Evolutionary conservation across 73 alveolate genomes (phyloP), one percentile per base, ranked within the genome.

Genomic region (Uronychia setigera): DNA sequence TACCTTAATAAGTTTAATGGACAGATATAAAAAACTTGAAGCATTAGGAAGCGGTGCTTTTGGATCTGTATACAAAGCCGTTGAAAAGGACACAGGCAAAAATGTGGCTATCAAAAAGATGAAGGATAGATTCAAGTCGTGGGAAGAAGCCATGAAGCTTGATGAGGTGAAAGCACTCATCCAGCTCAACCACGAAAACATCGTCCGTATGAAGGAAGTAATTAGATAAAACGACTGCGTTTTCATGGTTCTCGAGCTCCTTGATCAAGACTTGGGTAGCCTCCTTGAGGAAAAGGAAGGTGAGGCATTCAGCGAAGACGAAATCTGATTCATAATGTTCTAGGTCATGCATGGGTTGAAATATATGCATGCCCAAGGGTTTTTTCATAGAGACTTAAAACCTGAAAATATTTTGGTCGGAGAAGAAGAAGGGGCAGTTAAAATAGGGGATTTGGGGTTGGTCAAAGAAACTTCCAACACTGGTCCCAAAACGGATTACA

Each of bases 251-350:
- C 95, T 98, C 83, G 99, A 95, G 91, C 91, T 84, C 79, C 83
- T 95, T 92, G 99, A 97, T 98, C 58, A 92, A 97, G 74, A 98
- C 99, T 26, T 81, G 99, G 83, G 98, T 99, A 19, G 67, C n/a
- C 5, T 46, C 19, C 5, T 46, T 46, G 67, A 46, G n/a, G n/a
- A 46, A 5, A 46, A 84, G 84, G 33, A 76, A 76, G n/a, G 29
- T 1, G 78, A 32, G 29, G 74, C 82, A 1, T 84, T 95, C 33
- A 92, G 98, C 9, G 99, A 98, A 87, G 85, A 86, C 83, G 96
- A 95, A 93, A 92, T 98, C 0, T 85, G 98, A 33, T 84, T 92
- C 87, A 90, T 98, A 74, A 94, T 98, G 80, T 94, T 80, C 60
- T 95, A 98, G 86, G 94, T 95, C 26, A 94, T 97, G 32, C 93